Percentiles rank a stretch among this genome's conserved stretches.
Conservation (phyloP, 768 basidiomycete species). For the Tulasnella sp. region DNA sequence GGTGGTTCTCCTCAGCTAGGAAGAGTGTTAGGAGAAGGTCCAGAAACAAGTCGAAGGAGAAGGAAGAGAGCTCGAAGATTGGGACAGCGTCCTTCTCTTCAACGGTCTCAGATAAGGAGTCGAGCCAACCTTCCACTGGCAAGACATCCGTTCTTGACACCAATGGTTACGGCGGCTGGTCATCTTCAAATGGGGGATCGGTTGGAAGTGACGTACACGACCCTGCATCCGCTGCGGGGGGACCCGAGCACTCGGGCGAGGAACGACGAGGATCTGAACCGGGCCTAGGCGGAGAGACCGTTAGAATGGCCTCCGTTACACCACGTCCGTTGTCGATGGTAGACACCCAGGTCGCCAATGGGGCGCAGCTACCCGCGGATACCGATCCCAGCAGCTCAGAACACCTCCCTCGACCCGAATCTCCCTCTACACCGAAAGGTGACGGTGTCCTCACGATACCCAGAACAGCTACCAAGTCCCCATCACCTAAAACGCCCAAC, state of each 20-base stretch:
- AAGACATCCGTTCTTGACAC: neutral
- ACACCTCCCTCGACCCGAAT: neutral
- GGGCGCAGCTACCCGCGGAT: neutral
- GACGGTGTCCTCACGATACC: constrained; percentile 6
- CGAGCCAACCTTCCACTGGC: neutral
- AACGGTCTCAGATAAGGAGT: neutral
- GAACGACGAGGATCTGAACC: constrained; percentile 19
- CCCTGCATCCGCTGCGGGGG: constrained; percentile 3
- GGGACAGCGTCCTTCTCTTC: constrained; percentile 14
- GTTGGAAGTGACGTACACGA: neutral
- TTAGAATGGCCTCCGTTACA: neutral
- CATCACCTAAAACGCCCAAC: neutral
- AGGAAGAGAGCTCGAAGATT: constrained; percentile 6
- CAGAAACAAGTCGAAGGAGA: constrained; percentile 16
- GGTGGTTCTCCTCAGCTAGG: constrained; percentile 22
- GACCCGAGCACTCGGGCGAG: neutral
- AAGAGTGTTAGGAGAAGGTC: constrained; percentile 25
- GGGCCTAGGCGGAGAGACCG: neutral
- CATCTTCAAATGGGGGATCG: constrained; percentile 2
- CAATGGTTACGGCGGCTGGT: constrained; percentile 15
- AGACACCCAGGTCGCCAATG: neutral
- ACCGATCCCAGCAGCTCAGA: neutral
- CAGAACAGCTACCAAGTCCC: constrained; percentile 1
- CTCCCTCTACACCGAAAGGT: neutral
- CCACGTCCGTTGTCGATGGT: neutral